These are phyloP conservation scores for Colletotrichum coccodes DNA, from an alignment of 2,329 filamentous ascomycete genomes.

Conservation along the genomic window DNA sequence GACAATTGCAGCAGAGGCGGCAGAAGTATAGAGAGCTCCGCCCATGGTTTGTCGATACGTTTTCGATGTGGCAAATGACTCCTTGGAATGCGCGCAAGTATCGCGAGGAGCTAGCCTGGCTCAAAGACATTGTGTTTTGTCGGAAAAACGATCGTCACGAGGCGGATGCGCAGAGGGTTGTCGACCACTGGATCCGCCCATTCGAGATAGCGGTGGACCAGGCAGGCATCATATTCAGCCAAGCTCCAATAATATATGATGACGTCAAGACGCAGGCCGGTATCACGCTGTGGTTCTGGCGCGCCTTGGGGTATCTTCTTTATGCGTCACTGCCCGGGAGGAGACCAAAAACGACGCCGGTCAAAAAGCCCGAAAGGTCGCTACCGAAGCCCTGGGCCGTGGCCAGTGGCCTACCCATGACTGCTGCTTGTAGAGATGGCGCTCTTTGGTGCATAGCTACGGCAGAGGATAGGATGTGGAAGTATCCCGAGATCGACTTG, in stretches of 20 bases:
- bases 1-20: background rate
- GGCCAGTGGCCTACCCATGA: background rate
- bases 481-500: background rate
- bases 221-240: background rate
- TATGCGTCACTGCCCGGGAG: constrained; percentile 11
- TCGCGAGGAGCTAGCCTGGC: background rate
- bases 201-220: background rate
- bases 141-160: background rate
- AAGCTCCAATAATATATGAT: background rate
- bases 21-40: background rate
- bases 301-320: constrained; percentile 14
- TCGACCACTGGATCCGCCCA: background rate
- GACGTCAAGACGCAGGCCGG: background rate
- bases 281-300: constrained; percentile 22
- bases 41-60: constrained; percentile 16
- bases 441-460: background rate
- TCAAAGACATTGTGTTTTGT: background rate
- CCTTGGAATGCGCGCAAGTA: constrained; percentile 3
- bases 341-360: background rate
- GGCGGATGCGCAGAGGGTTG: background rate
- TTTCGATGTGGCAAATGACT: constrained; percentile 23
- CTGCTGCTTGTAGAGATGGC: background rate
- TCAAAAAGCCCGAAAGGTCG: background rate
- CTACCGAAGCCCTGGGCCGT: background rate
- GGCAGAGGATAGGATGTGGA: background rate